Evolutionary conservation across 129 eudicot species (phyloP).

Genomic region (Ambrosia trifida): DNA sequence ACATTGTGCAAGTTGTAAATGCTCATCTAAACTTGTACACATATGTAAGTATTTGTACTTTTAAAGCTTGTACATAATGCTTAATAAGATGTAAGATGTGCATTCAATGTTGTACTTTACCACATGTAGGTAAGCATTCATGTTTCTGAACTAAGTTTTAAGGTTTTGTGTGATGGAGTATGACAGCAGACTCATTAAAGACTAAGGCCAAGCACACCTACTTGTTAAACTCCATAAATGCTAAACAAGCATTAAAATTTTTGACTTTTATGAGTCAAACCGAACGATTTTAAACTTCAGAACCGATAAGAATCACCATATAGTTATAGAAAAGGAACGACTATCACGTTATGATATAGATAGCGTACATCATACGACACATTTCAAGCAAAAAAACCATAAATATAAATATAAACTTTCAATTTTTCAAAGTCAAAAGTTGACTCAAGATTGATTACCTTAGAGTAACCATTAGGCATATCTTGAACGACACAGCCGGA

Average conservation of each 20-base stretch:
- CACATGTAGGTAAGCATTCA: slow-evolving; percentile 39
- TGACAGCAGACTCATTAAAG: slow-evolving; percentile 79
- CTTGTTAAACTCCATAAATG: slow-evolving; percentile 49
- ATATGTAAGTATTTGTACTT: neutral
- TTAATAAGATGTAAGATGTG: slow-evolving; percentile 9
- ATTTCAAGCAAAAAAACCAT: slow-evolving; percentile 1
- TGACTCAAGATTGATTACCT: slow-evolving; percentile 57
- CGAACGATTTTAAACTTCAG: slow-evolving; percentile 13
- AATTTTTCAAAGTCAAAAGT: slow-evolving; percentile 12
- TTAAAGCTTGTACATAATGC: slow-evolving; percentile 15
- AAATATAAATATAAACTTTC: neutral
- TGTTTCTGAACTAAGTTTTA: slow-evolving; percentile 39
- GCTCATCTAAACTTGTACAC: slow-evolving; percentile 3
- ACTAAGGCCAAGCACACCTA: slow-evolving; percentile 53
- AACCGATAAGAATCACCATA: slow-evolving; percentile 11
- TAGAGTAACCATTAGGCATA: slow-evolving; percentile 98
- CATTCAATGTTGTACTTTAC: slow-evolving; percentile 28
- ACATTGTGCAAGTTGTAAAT: slow-evolving; percentile 11
- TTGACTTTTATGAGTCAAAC: slow-evolving; percentile 30
- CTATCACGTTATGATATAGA: neutral
- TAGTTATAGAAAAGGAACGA: slow-evolving; percentile 17
- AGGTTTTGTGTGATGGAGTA: slow-evolving; percentile 47
- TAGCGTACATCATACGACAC: neutral
- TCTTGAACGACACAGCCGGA: slow-evolving; percentile 97
- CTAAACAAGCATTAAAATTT: slow-evolving; percentile 29